These are phyloP conservation scores for Gonium pectorale DNA, from an alignment of 139 green algal species.

Conservation along the genomic window DNA sequence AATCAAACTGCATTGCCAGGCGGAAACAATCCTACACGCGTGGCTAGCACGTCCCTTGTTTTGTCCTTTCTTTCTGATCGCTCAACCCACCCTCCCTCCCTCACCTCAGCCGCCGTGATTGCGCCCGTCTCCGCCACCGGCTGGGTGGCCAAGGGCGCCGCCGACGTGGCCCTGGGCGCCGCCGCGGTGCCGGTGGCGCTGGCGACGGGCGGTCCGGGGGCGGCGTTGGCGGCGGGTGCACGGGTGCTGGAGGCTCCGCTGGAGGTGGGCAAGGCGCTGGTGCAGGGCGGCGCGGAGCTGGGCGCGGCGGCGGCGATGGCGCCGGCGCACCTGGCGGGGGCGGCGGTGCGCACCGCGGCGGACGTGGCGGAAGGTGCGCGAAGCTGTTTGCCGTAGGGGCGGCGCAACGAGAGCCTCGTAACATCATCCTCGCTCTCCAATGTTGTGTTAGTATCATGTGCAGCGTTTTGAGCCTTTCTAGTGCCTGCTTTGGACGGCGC, in stretches of 20 bases:
- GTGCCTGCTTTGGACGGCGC: too few relatives aligned
- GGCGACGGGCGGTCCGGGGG: constrained; percentile 25
- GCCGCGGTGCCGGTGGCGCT: constrained; percentile 37
- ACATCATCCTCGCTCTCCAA: too few relatives aligned
- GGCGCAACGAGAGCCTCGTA: too few relatives aligned
- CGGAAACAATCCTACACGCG: not conserved
- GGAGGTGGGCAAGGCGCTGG: constrained; percentile 12
- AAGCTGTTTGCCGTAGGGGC: too few relatives aligned
- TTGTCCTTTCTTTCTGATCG: not conserved
- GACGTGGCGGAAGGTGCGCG: constrained; percentile 13
- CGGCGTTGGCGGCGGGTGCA: constrained; percentile 30
- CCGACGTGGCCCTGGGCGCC: constrained; percentile 21
- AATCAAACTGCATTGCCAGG: too few relatives aligned
- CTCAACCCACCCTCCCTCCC: not conserved
- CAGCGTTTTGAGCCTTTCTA: too few relatives aligned
- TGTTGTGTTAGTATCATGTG: too few relatives aligned
- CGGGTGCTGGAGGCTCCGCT: constrained; percentile 38
- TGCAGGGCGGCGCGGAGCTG: constrained; percentile 24
- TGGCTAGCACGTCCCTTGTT: not conserved
- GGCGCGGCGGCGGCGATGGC: constrained; percentile 10
- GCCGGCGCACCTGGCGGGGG: not conserved
- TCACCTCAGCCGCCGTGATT: constrained; percentile 9
- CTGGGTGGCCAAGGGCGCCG: constrained; percentile 27
- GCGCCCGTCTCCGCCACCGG: constrained; percentile 13
- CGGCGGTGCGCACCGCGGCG: constrained; percentile 19